Evolutionary conservation across 257 asterid species (phyloP), one percentile per base, ranked within the genome.

Genomic region (Scutellaria baicalensis): DNA sequence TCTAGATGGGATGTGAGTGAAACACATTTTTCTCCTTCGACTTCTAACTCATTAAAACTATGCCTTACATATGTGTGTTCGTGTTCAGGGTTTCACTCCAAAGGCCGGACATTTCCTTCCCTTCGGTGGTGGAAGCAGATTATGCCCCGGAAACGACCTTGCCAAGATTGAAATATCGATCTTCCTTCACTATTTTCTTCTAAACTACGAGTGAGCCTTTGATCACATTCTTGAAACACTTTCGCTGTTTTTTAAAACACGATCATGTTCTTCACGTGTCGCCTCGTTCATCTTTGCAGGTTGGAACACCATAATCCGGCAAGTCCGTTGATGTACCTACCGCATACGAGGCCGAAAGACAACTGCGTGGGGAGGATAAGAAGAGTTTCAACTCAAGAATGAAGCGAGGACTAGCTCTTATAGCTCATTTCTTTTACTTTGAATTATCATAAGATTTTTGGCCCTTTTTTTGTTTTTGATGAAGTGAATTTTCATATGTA

Each of bases 71-170:
- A 27, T 38, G 21, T 54, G 8, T 54, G 8, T 54, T 54, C 54
- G 61, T 43, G 40, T 52, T 49, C 48, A 90, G 98, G 93, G 77
- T 9, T 60, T 85, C 43, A 80, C 81, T 27, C 89, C 94, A 0
- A 90, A 82, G 80, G 97, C 95, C 0, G 97, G 97, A 21, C 76
- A 82, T 13, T 90, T 87, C 75, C 86, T 93, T 36, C 98, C 97
- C 12, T 93, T 93, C 16, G 98, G 98, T 9, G 95, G 74, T 13
- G 98, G 97, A 69, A 81, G 88, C 77, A 86, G 98, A 79, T 13
- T 90, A 68, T 93, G 98, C 84, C 97, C 98, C 0, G 96, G 96
- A 82, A 93, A 90, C 45, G 97, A 93, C 66, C 93, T 93, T 6
- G 98, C 97, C 77, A 93, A 86, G 88, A 83, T 90, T 12, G 98